Conservation (phyloP, 257 asterid species). For the Avicennia marina region DNA sequence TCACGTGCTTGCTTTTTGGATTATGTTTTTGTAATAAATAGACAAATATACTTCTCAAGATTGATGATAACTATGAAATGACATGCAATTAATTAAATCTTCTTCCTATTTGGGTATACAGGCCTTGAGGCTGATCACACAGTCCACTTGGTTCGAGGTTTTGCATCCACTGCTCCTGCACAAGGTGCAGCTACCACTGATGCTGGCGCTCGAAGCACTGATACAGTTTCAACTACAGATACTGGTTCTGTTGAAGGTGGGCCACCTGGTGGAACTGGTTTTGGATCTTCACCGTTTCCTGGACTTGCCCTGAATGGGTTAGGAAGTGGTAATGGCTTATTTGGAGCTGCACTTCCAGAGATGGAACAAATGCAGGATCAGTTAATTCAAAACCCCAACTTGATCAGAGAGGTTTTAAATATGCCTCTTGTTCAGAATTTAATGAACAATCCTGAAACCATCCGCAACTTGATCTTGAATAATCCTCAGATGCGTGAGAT, state of each 20-base stretch:
- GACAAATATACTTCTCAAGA: not conserved
- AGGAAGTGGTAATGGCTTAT: slow-evolving; percentile 37
- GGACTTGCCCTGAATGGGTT: slow-evolving; percentile 40
- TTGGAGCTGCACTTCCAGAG: slow-evolving; percentile 48
- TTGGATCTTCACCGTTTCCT: slow-evolving; percentile 44
- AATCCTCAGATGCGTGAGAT: slow-evolving; percentile 69
- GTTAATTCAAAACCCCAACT: slow-evolving; percentile 45
- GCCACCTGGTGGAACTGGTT: slow-evolving; percentile 29
- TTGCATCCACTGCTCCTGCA: slow-evolving; percentile 36
- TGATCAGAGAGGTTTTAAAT: slow-evolving; percentile 52
- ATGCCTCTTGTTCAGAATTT: slow-evolving; percentile 47
- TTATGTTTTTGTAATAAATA: not conserved
- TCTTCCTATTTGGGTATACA: slow-evolving; percentile 11
- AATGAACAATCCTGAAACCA: slow-evolving; percentile 56
- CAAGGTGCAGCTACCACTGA: slow-evolving; percentile 23
- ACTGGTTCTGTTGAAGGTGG: slow-evolving; percentile 32
- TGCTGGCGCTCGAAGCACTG: slow-evolving; percentile 25
- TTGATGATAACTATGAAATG: not conserved
- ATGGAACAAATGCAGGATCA: slow-evolving; percentile 49
- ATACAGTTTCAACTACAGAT: slow-evolving; percentile 29
- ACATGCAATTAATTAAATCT: not conserved
- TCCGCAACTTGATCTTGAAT: slow-evolving; percentile 45
- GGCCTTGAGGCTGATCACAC: slow-evolving; percentile 57
- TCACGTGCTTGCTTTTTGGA: not conserved
- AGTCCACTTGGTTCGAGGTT: slow-evolving; percentile 56